Base-by-base conservation (phyloP, 2,329 filamentous ascomycete species). In the Ceratocystiopsis brevicomis region DNA sequence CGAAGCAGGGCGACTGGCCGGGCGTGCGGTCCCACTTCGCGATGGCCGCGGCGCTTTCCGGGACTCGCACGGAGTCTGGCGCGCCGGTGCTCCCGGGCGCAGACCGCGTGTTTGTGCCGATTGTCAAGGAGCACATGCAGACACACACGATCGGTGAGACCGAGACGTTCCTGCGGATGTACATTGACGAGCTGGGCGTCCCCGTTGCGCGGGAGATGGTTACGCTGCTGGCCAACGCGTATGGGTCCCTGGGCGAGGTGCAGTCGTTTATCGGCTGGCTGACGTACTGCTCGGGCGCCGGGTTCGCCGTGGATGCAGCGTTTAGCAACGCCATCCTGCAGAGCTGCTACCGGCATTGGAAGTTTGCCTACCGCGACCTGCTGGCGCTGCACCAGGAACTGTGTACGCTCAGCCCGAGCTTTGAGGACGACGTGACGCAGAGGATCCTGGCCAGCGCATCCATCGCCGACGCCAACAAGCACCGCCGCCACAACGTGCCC, bases 141-240 rank as follows among this genome's bases (percentile, higher is more conserved):
- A 52, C 44, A 10, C 64, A 67, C 46, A 57, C 59, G 3, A 57
- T 58, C 35, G 50, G 51, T 16, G 62, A 67, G 47, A 58, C 58
- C 6, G 61, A 62, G 46, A 54, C 54, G 6, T 65, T 67, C 36
- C 47, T 65, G 34, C 94, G 56, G 40, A 48, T 46, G n/a, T 67
- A 59, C 41, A 52, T 57, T 4, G 50, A 53, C 14, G 53, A 58
- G 16, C 50, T 65, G 37, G 52, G 53, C 19, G 51, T 66, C 9
- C 54, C 54, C 5, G 47, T 65, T 37, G 56, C 57, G 47, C 53
- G 49, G 11, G 55, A 57, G 43, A 52, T 61, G 45, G 61, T 66
- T 36, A 61, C 59, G 3, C 48, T 67, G 19, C 56, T 68, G 47
- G 62, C 64, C 15, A 62, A 63, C 38, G 59, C 59, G 43, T 66